Percentiles rank a stretch among this genome's conserved stretches.
phyloP scores from a whole-genome alignment of 495 filamentous ascomycete species.

The Penicillium cataractarum region DNA sequence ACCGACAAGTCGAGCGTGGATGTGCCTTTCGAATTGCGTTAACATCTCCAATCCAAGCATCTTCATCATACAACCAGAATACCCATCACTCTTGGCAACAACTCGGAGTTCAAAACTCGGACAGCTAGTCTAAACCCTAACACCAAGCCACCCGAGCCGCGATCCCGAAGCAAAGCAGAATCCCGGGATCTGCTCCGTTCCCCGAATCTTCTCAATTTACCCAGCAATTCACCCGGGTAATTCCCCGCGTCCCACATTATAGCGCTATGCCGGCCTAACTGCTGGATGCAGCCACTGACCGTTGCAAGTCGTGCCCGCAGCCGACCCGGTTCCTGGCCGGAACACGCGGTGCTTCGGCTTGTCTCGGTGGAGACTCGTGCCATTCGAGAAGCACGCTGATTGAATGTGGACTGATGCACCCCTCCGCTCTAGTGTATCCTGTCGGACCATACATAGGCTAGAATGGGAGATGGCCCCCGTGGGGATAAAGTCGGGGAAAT shows the following conservation, averaged over 20 bases:
- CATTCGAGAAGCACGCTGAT: background rate
- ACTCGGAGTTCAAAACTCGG: too few relatives aligned
- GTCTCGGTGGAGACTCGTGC: background rate
- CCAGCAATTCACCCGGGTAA: background rate
- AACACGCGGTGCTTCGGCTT: background rate
- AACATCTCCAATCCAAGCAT: background rate
- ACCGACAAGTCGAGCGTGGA: background rate
- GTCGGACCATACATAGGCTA: background rate
- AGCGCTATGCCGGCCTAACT: background rate
- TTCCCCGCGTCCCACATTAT: background rate
- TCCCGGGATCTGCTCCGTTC: background rate
- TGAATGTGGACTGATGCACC: background rate
- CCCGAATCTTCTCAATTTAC: background rate
- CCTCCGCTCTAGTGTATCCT: background rate
- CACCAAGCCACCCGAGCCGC: background rate
- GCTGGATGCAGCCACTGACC: background rate
- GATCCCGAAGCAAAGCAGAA: background rate
- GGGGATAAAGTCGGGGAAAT: background rate
- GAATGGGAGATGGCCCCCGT: background rate
- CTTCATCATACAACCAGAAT: too few relatives aligned
- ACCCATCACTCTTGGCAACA: background rate
- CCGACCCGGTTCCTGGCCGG: background rate
- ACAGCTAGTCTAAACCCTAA: background rate
- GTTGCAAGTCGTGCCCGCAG: too few relatives aligned
- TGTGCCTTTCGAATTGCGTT: background rate